Conservation (phyloP, 2,329 filamentous ascomycete genomes). For the Paraconiothyrium sp. region DNA sequence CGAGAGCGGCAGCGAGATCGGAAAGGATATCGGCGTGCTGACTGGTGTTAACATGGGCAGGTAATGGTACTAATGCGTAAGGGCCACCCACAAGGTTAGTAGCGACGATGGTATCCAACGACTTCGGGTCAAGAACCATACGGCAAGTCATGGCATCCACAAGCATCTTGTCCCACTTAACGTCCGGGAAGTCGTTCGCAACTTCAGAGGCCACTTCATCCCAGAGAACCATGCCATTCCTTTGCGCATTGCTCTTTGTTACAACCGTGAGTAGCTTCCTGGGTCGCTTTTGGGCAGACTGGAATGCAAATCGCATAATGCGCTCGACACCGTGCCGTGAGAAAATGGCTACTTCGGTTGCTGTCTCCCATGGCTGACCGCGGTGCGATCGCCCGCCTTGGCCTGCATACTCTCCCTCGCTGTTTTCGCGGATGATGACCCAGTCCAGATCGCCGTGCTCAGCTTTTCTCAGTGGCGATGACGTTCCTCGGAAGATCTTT, state of each 20-base stretch:
- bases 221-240: slow-evolving; percentile 75
- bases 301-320: slow-evolving; percentile 71
- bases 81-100: slow-evolving; percentile 61
- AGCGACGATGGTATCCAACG: slow-evolving; percentile 70
- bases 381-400: slow-evolving; percentile 70
- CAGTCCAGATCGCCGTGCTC: slow-evolving; percentile 70
- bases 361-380: slow-evolving; percentile 67
- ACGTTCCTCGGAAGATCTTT: slow-evolving; percentile 68
- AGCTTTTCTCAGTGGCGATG: slow-evolving; percentile 64
- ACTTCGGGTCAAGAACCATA: slow-evolving; percentile 69
- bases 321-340: slow-evolving; percentile 67
- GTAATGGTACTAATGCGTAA: not conserved
- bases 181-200: slow-evolving; percentile 67
- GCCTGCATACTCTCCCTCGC: slow-evolving; percentile 72
- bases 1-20: slow-evolving; percentile 74
- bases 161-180: slow-evolving; percentile 71
- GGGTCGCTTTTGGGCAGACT: slow-evolving; percentile 65
- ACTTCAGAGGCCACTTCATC: slow-evolving; percentile 68
- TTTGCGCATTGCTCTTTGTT: slow-evolving; percentile 72
- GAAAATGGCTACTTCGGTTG: slow-evolving; percentile 72
- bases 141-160: slow-evolving; percentile 73
- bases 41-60: not conserved
- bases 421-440: slow-evolving; percentile 74
- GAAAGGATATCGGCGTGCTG: slow-evolving; percentile 72
- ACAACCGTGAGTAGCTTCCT: slow-evolving; percentile 70